Base-by-base conservation (phyloP, 768 basidiomycete genomes). In the Amanita pallidorosea region DNA sequence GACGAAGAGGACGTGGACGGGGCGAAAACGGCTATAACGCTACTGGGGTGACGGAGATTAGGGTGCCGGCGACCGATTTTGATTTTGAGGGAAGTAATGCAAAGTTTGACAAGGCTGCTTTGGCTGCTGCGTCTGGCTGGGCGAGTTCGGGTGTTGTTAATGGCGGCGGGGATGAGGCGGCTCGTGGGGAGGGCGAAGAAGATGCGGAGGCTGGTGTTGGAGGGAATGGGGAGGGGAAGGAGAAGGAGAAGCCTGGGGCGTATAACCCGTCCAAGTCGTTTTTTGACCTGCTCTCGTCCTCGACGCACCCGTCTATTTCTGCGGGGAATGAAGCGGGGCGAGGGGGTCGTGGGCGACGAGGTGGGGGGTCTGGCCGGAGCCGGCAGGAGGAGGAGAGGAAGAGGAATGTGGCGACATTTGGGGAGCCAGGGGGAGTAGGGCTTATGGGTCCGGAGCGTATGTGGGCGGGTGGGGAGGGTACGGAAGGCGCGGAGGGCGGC, bases 351-450 rank as follows among this genome's bases (percentile, higher is more conserved):
- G 65, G 74, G 11, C 68, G 73, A 2, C 57, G 71, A 0, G 67
- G 74, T 8, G 72, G 74, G 1, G 67, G 67, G 34, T 73, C 66
- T 0, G 87, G 82, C 1, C 70, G 83, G 47, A 86, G 79, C 57
- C 73, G 88, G 57, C 67, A 88, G 40, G 88, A 91, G 57, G 89
- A 90, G 58, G 88, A 91, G 61, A 67, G 88, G 53, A 86, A 88
- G 64, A 80, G 77, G 65, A 91, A 91, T 58, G 80, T 91, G 7
- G 84, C 85, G 27, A 91, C 88, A 7, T 92, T 92, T 71, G 89
- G 88, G 2, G 88, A 91, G 62, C 80, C 88, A 7, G 87, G 87
- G 9, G 84, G 84, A 44, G 77, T 85, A 15, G 85, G 87, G 5
- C 62, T 87, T 46, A 74, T 88, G 72, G 86, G 86, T 85, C 85